Conservation (phyloP, 805 yeast genomes). For the Ogataea nonfermentans region DNA sequence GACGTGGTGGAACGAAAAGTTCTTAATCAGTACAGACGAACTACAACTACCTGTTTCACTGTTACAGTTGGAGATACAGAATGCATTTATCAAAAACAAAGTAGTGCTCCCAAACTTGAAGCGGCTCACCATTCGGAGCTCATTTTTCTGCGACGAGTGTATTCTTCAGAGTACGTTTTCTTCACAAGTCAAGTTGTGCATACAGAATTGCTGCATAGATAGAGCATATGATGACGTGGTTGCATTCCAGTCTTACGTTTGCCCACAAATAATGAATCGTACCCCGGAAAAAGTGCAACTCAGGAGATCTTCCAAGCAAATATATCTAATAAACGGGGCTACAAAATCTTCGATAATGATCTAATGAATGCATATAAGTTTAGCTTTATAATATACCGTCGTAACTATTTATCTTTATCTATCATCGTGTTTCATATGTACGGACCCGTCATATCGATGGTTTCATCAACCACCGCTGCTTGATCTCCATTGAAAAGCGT, state of each 20-base stretch:
- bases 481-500: constrained; percentile 18
- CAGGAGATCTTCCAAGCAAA: constrained; percentile 6
- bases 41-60: constrained; percentile 7
- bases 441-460: constrained; percentile 1
- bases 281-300: constrained; percentile 12
- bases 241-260: not conserved
- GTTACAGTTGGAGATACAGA: constrained; percentile 5
- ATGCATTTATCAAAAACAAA: constrained; percentile 11
- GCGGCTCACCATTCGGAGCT: constrained; percentile 4
- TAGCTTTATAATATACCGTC: not conserved
- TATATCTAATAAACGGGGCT: constrained; percentile 13
- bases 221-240: not conserved
- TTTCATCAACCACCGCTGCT: constrained; percentile 2
- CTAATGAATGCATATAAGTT: constrained; percentile 1
- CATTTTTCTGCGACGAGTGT: constrained; percentile 10
- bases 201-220: constrained; percentile 11
- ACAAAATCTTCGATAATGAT: constrained; percentile 6
- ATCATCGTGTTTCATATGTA: constrained; percentile 1
- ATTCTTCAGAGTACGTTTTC: constrained; percentile 7
- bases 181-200: constrained; percentile 1
- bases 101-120: constrained; percentile 6
- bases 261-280: constrained; percentile 1
- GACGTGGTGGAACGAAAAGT: constrained; percentile 18
- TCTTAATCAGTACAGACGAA: constrained; percentile 8
- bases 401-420: not conserved